phyloP scores from a whole-genome alignment of 306 rosid genomes.

The Citrullus amarus region DNA sequence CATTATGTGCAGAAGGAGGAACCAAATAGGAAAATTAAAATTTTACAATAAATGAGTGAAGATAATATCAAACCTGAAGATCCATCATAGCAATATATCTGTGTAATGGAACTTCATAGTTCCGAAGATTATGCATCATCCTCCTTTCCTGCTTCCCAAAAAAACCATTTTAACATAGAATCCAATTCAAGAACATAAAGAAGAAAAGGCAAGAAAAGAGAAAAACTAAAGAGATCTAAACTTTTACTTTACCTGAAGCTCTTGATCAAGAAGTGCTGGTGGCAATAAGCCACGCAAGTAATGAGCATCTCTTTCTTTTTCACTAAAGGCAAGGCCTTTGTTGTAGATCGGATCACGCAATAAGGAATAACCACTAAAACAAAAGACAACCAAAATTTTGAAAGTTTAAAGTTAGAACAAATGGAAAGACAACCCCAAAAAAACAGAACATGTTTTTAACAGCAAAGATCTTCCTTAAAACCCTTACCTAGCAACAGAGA shows the following conservation, averaged over 20 bases:
- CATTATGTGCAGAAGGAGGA: background rate
- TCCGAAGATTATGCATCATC: constrained; percentile 74
- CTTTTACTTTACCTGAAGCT: constrained; percentile 54
- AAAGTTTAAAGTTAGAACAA: background rate
- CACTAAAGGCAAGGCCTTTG: constrained; percentile 85
- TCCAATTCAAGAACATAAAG: background rate
- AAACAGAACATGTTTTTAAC: background rate
- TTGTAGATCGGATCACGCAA: constrained; percentile 90
- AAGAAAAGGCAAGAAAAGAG: background rate
- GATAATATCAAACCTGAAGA: constrained; percentile 59
- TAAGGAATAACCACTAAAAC: constrained; percentile 59
- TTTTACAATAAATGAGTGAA: background rate
- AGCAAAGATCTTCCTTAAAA: background rate
- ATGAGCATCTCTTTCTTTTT: constrained; percentile 88
- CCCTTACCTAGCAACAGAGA: constrained; percentile 10
- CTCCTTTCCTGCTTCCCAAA: constrained; percentile 55
- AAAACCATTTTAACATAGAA: background rate
- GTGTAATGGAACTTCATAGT: constrained; percentile 84
- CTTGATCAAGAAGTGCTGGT: constrained; percentile 55
- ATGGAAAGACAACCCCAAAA: background rate
- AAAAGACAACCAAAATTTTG: background rate
- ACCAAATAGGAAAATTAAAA: background rate
- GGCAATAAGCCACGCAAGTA: constrained; percentile 95
- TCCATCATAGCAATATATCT: constrained; percentile 90
- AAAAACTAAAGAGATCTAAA: background rate